Percentiles rank a stretch among this genome's conserved stretches.
Conservation (phyloP, 257 asterid species). For the Verbena officinalis region DNA sequence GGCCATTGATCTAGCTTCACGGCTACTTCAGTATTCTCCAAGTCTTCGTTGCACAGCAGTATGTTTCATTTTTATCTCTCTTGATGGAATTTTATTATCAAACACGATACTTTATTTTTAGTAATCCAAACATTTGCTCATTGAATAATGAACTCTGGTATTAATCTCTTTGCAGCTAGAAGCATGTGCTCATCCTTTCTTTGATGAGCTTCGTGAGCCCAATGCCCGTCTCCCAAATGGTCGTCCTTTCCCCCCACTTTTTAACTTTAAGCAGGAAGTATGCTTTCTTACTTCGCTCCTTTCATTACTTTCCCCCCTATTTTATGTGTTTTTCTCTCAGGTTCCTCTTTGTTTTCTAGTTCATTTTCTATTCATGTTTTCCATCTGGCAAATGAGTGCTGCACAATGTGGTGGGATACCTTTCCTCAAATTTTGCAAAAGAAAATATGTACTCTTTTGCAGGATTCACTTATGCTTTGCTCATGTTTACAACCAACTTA, state of each 20-base stretch:
- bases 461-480: background rate
- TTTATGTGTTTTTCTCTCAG: background rate
- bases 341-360: background rate
- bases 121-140: background rate
- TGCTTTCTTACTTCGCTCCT: slow-evolving; percentile 9
- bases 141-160: background rate
- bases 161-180: slow-evolving; percentile 60
- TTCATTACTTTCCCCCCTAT: background rate
- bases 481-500: background rate
- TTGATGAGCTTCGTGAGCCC: slow-evolving; percentile 84
- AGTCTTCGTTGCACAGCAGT: slow-evolving; percentile 91
- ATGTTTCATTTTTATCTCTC: slow-evolving; percentile 35
- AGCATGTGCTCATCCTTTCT: slow-evolving; percentile 90
- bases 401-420: background rate
- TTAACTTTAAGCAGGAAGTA: slow-evolving; percentile 86
- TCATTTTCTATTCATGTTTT: background rate
- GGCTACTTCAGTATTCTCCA: slow-evolving; percentile 92
- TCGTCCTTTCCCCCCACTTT: slow-evolving; percentile 78
- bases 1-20: slow-evolving; percentile 91
- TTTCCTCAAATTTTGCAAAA: background rate
- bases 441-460: background rate
- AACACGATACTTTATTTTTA: background rate
- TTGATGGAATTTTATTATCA: background rate
- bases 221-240: slow-evolving; percentile 82
- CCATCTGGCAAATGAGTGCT: background rate